Conservation (phyloP, 345 rosid genomes). For the Salix udensis region DNA sequence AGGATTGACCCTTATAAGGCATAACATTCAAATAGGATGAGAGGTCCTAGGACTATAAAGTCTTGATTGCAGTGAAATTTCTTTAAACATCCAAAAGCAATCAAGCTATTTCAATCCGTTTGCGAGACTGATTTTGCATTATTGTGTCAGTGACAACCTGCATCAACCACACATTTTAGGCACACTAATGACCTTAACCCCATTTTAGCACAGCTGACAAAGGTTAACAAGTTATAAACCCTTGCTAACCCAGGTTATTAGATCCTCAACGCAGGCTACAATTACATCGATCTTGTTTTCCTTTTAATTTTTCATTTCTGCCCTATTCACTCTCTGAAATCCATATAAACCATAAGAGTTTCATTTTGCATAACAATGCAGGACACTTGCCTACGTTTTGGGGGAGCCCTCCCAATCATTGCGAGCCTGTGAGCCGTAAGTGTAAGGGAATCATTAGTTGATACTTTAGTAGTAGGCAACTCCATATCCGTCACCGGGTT, state of each 20-base stretch:
- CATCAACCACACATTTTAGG: neutral
- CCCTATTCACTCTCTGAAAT: neutral
- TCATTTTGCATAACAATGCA: neutral
- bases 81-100: conserved; percentile 1
- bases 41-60: neutral
- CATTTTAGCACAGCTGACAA: neutral
- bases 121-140: neutral
- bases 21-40: neutral
- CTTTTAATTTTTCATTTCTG: neutral
- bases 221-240: neutral
- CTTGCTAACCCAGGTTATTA: neutral
- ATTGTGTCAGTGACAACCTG: neutral
- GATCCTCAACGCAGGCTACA: neutral
- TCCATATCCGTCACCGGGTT: conserved; percentile 53
- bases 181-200: neutral
- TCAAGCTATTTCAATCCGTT: neutral
- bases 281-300: neutral
- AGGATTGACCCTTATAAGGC: neutral
- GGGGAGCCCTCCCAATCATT: conserved; percentile 50
- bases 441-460: conserved; percentile 51
- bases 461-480: conserved; percentile 40
- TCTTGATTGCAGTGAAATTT: neutral
- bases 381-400: conserved; percentile 58
- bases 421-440: conserved; percentile 59
- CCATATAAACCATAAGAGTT: neutral